phyloP scores from a whole-genome alignment of 257 asterid genomes.

The Echium plantagineum region DNA sequence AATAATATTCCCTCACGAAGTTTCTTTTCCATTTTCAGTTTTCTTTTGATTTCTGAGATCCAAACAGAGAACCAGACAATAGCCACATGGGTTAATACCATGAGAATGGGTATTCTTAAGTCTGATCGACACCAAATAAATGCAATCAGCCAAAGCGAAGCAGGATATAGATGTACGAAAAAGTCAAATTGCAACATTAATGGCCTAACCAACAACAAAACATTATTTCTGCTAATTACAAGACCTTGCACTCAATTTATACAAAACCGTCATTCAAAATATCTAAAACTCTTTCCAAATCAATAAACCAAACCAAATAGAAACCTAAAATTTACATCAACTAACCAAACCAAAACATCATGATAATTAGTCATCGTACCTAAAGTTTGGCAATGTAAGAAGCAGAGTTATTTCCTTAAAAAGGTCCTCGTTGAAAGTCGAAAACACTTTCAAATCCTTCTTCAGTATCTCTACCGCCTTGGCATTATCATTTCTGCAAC shows the following conservation, averaged over 20 bases:
- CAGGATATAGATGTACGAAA: neutral
- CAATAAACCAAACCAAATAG: neutral
- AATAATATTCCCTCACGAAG: neutral
- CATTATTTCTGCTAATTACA: neutral
- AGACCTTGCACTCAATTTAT: neutral
- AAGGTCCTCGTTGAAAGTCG: constrained; percentile 26
- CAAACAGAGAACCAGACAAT: neutral
- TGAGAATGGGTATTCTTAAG: too few relatives aligned
- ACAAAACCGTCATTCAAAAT: neutral
- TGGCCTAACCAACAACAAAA: neutral
- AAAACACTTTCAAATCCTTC: constrained; percentile 26
- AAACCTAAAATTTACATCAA: neutral
- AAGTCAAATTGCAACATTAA: neutral
- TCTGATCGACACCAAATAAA: too few relatives aligned
- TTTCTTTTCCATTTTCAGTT: neutral
- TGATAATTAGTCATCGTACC: constrained; percentile 11
- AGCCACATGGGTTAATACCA: neutral
- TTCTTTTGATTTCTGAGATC: neutral
- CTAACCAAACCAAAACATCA: neutral
- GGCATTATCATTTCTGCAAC: constrained; percentile 18
- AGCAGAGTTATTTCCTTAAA: constrained; percentile 34
- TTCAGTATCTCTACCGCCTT: constrained; percentile 29
- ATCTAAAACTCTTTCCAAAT: neutral
- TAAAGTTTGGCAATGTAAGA: constrained; percentile 23
- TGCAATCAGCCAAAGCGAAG: neutral